Conservation (phyloP, 257 asterid genomes). For the Buddleja alternifolia region DNA sequence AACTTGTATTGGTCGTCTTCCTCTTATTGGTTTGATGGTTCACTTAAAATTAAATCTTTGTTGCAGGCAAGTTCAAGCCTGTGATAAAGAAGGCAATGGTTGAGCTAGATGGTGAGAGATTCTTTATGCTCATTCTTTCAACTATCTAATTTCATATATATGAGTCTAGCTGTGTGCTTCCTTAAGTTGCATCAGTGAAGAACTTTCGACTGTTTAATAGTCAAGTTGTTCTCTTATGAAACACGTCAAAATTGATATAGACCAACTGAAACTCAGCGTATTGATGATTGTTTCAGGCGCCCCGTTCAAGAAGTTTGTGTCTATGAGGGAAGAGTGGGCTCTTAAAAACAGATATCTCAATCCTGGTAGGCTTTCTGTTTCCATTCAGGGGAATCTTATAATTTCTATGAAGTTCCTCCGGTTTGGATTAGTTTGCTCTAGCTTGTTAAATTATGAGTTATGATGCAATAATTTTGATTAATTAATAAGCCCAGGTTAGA, state of each 20-base stretch:
- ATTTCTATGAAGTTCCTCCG: background rate
- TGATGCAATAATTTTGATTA: background rate
- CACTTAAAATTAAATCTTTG: background rate
- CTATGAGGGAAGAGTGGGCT: constrained; percentile 81
- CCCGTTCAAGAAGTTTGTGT: constrained; percentile 73
- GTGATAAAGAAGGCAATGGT: constrained; percentile 88
- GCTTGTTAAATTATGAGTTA: background rate
- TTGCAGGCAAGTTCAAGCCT: constrained; percentile 77
- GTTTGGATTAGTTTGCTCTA: background rate
- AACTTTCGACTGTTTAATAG: background rate
- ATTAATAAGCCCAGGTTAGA: background rate
- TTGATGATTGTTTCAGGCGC: constrained; percentile 50
- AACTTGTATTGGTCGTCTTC: background rate
- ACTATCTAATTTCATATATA: background rate
- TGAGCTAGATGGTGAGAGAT: constrained; percentile 65
- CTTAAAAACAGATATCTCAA: constrained; percentile 65
- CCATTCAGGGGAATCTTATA: background rate
- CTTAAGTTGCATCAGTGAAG: background rate
- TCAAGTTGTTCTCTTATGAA: background rate
- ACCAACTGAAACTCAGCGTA: constrained; percentile 8
- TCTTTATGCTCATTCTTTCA: background rate
- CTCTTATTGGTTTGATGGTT: background rate
- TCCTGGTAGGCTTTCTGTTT: constrained; percentile 55
- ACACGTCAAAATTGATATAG: background rate
- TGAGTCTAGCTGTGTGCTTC: background rate